Base-by-base conservation (phyloP, 805 yeast species). In the Starmerella powellii region DNA sequence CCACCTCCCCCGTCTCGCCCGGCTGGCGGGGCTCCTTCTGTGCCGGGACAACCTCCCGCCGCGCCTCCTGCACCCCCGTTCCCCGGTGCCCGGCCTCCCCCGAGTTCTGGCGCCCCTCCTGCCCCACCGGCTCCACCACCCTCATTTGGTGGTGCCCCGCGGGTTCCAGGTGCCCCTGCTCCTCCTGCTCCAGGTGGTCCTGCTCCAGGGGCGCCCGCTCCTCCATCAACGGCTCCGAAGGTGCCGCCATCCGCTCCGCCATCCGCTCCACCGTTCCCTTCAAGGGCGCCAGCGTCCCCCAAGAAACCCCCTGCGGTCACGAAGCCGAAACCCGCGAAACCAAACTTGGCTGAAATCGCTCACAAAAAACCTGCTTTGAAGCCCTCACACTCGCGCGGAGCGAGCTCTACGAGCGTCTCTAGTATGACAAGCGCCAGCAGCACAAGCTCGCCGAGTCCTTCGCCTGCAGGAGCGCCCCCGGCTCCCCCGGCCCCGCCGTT, bases 131-230 rank as follows among this genome's bases (percentile, higher is more conserved):
- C 36, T 16, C 37, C 41, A 27, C 32, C 33, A 19, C 37, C 42
- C 21, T 31, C 27, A 12, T 31, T 30, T 18, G 38, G 32, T 10
- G 16, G 17, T 12, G 17, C 32, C 24, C 27, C 27, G 24, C 36
- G 26, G 4, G 26, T 23, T 10, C 26, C 26, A 23, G 34, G 46
- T n/a, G 42, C 57, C 16, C 46, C 55, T 2, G 45, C 56, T 6
- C 45, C 55, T 21, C 52, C 58, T 2, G 46, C 57, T 8, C 49
- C 55, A n/a, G 58, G 59, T 6, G 58, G 62, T 20, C 57, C 61
- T 37, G 27, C 24, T 4, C 15, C 38, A 4, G 34, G 35, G 23
- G 16, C 33, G 3, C 20, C 35, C 6, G 20, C 35, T 10, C 10
- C 35, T 32, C 18, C 21, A 15, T 19, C 35, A 6, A 6, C 35